Evolutionary conservation across 345 rosid species (phyloP).

Genomic region (Gossypium arboreum): DNA sequence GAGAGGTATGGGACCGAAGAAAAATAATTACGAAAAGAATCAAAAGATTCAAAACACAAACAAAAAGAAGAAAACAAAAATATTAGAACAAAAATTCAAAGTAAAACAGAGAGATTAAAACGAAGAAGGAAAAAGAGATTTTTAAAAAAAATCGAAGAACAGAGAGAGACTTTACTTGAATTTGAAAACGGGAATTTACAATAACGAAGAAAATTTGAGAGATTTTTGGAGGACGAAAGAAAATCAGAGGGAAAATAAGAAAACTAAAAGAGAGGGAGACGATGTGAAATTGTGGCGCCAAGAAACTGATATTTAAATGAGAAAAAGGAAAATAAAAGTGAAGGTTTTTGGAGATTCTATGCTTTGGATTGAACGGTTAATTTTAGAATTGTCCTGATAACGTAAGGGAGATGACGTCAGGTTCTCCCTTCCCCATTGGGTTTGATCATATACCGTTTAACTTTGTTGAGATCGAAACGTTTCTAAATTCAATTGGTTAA

Average conservation of each 20-base stretch:
- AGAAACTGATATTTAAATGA: background rate
- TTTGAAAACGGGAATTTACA: background rate
- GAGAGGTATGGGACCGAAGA: background rate
- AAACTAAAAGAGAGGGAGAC: background rate
- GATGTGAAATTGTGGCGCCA: conserved; percentile 6
- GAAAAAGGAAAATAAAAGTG: background rate
- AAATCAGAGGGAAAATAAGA: background rate
- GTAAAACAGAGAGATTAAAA: background rate
- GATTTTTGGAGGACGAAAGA: background rate
- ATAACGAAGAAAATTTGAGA: background rate
- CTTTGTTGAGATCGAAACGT: background rate
- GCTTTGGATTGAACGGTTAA: background rate
- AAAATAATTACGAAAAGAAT: background rate
- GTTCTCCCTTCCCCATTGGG: background rate
- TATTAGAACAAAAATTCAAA: background rate
- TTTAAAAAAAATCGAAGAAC: background rate
- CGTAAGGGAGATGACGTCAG: background rate
- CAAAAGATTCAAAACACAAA: background rate
- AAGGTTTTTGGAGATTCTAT: background rate
- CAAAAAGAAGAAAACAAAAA: background rate
- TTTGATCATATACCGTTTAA: too few species aligned
- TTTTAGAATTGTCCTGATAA: background rate
- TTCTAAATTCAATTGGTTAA: background rate
- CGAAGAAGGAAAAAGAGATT: too few species aligned
- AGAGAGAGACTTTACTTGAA: background rate